Conservation (phyloP, 169 alveolate genomes). For the Eimeria falciformis region DNA sequence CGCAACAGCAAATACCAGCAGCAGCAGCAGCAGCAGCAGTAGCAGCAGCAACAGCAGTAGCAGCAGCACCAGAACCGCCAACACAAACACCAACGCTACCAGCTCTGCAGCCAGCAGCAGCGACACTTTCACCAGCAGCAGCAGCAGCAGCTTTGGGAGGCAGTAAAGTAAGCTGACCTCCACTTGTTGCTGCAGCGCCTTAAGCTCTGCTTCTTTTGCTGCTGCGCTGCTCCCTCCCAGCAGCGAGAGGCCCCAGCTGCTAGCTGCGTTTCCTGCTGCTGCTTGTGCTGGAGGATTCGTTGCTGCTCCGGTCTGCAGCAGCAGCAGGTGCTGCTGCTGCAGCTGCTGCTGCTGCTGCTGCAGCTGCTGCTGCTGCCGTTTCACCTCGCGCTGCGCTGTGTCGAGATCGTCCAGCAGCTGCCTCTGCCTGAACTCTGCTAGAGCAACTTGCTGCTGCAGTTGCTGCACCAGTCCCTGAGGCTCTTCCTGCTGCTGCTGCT, state of each 20-base stretch:
- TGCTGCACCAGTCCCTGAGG: constrained; percentile 49
- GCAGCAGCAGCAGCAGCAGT: constrained; percentile 11
- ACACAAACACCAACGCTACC: not conserved
- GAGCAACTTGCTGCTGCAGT: constrained; percentile 66
- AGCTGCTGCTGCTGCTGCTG: constrained; percentile 63
- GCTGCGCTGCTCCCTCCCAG: constrained; percentile 64
- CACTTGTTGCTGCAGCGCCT: constrained; percentile 63
- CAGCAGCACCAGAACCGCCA: not conserved
- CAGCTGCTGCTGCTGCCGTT: constrained; percentile 55
- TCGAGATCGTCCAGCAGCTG: constrained; percentile 57
- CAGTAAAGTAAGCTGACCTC: not conserved
- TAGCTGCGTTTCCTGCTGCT: constrained; percentile 26
- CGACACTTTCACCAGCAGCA: not conserved
- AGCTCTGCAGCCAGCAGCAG: too few species aligned
- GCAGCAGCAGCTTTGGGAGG: not conserved
- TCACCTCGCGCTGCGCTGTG: constrained; percentile 38
- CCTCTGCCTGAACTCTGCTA: constrained; percentile 47
- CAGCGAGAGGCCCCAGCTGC: constrained; percentile 60
- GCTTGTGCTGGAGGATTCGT: constrained; percentile 11
- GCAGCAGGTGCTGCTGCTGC: constrained; percentile 52
- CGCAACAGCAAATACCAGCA: not conserved
- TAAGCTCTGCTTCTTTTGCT: constrained; percentile 49
- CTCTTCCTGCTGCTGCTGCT: constrained; percentile 51
- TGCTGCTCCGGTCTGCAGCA: constrained; percentile 40
- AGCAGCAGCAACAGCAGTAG: not conserved